These are phyloP conservation scores for Vaccinium myrtillus DNA, from an alignment of 148 eudicot species.

Conservation along the genomic window DNA sequence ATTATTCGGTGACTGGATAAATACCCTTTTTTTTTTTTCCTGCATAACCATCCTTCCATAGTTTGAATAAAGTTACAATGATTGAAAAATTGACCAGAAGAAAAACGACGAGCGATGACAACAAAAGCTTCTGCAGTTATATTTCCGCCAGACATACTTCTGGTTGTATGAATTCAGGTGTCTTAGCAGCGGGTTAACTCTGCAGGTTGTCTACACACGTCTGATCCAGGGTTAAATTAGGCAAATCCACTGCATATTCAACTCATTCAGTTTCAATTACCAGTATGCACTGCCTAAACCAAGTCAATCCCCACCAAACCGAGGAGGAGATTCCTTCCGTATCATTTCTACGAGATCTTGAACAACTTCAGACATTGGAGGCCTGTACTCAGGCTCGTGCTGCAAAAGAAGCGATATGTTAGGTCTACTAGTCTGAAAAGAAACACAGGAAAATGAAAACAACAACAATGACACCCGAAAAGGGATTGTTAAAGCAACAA, in stretches of 20 bases:
- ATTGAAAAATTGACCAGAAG: constrained; percentile 11
- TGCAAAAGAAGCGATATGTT: constrained; percentile 34
- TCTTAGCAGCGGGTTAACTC: constrained; percentile 14
- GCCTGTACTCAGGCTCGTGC: constrained; percentile 89
- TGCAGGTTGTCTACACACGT: constrained; percentile 11
- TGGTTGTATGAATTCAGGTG: not conserved
- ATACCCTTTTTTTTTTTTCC: no score
- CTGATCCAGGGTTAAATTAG: constrained; percentile 10
- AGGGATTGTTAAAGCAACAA: not conserved
- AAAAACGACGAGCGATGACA: not conserved
- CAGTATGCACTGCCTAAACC: not conserved
- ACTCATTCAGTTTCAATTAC: constrained; percentile 5
- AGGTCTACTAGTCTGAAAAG: not conserved
- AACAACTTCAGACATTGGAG: constrained; percentile 91
- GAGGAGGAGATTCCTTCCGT: constrained; percentile 53
- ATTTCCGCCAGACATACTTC: not conserved
- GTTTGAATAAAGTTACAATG: constrained; percentile 2
- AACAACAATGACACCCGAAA: not conserved
- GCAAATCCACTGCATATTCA: constrained; percentile 16
- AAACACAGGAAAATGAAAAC: not conserved
- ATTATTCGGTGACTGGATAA: not conserved
- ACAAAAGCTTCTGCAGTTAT: constrained; percentile 2
- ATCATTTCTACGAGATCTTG: constrained; percentile 81
- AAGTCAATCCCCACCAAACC: constrained; percentile 33
- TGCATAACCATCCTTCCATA: not conserved